Conservation (phyloP, 257 asterid species). For the Forsythia viridissima region DNA sequence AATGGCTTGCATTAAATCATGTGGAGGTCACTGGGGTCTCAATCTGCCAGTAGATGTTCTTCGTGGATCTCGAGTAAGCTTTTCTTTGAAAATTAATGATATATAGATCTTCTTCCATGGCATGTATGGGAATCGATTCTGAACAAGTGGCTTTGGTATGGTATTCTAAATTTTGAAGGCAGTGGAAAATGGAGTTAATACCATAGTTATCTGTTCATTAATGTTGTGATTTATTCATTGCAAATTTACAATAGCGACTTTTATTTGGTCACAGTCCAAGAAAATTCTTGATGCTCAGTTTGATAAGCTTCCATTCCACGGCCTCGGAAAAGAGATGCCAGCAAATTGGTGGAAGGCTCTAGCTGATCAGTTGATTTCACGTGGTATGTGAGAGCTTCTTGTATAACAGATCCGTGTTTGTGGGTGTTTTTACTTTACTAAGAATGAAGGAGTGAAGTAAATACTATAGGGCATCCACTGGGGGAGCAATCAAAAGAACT, state of each 20-base stretch:
- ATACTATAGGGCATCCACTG: not conserved
- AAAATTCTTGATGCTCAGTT: conserved; percentile 69
- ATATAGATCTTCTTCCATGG: conserved; percentile 7
- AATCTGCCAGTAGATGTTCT: conserved; percentile 89
- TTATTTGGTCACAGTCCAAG: conserved; percentile 62
- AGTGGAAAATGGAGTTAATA: not conserved
- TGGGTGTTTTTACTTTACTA: not conserved
- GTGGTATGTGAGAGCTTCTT: conserved; percentile 43
- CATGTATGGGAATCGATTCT: not conserved
- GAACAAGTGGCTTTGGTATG: not conserved
- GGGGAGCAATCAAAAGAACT: not conserved
- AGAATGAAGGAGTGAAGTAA: conserved; percentile 3
- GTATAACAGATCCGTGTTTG: not conserved
- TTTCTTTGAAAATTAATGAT: conserved; percentile 21
- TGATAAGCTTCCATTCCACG: conserved; percentile 90
- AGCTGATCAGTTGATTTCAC: conserved; percentile 73
- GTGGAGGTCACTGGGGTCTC: conserved; percentile 89
- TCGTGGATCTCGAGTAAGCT: conserved; percentile 93
- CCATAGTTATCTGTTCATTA: not conserved
- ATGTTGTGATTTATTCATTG: conserved; percentile 16
- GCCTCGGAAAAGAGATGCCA: conserved; percentile 83
- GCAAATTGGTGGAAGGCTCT: conserved; percentile 97
- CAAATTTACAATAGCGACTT: conserved; percentile 14
- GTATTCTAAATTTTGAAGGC: not conserved
- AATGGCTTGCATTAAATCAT: conserved; percentile 76